Evolutionary conservation across 108 stramenopile genomes (phyloP), one percentile per base, ranked within the genome.

Genomic region (Schizochytrium sp.): DNA sequence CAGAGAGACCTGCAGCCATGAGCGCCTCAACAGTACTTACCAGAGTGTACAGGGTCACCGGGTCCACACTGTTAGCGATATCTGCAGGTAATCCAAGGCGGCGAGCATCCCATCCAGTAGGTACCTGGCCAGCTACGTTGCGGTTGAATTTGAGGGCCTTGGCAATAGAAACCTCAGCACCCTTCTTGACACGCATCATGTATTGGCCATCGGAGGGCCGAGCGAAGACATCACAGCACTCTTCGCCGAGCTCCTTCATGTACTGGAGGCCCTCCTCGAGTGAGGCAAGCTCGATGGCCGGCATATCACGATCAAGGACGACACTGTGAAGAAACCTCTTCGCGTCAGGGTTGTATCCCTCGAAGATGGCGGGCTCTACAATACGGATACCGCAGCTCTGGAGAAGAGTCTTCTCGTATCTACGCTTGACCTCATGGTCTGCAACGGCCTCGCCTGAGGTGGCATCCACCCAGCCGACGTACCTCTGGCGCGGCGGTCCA

Each of bases 71-170:
- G 7, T 12, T 40, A 19, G 89, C 89, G 49, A 89, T 88, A 44
- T 89, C 89, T 40, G 19, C 40, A 7, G 89, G 89, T 45, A 89
- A 19, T 5, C 89, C 89, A 4, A 88, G 57, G 44, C 89, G 72
- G 15, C 45, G 45, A 5, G 89, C 73, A 47, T 89, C 76, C 89
- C 89, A 89, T 4, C 89, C 89, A 50, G 89, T 89, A 19, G 89
- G 89, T 7, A 89, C n/a, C 89, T 89, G 89, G 57, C 89, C 89
- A 4, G 89, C 89, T 19, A 89, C 47, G 8, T 83, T 88, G 56
- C 89, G 72, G 58, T 89, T 59, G 46, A 89, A 89, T 7, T 42
- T 4, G 42, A 89, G 56, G 57, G 89, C 89, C 57, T 42, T 17
- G 41, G 89, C 45, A 7, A 89, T 45, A 19, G 76, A 87, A 4